Conservation (phyloP, 306 rosid genomes). For the Lablab purpureus region DNA sequence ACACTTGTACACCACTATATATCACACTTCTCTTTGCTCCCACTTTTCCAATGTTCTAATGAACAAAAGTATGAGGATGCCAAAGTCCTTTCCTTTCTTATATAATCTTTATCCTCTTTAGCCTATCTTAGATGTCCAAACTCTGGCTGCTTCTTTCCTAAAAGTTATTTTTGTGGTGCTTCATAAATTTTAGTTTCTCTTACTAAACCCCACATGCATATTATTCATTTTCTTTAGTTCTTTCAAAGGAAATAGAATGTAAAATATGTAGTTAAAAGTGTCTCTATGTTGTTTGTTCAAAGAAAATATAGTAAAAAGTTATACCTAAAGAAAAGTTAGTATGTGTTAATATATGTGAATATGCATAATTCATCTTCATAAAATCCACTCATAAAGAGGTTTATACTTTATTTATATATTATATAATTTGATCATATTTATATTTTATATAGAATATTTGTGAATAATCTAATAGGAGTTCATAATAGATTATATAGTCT, state of each 20-base stretch:
- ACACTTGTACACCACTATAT: constrained; percentile 21
- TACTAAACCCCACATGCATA: neutral
- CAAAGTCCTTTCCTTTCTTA: neutral
- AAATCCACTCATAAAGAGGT: too few species aligned
- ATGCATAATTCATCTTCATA: too few species aligned
- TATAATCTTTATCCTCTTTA: neutral
- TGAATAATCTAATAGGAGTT: too few species aligned
- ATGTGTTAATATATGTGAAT: too few species aligned
- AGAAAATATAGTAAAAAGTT: too few species aligned
- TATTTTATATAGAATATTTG: too few species aligned
- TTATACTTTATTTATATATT: too few species aligned
- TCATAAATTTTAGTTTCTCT: neutral
- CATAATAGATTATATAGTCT: too few species aligned
- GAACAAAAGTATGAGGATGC: neutral
- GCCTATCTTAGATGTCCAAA: neutral
- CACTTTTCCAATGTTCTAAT: neutral
- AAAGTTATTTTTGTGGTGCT: neutral
- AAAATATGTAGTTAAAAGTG: neutral
- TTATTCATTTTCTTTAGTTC: neutral
- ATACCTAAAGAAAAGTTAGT: too few species aligned
- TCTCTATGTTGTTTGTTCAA: too few species aligned
- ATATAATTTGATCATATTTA: too few species aligned
- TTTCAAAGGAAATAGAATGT: neutral
- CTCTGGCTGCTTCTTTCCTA: neutral
- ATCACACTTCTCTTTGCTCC: neutral